Base-by-base conservation (phyloP, 1,284 basidiomycete species). In the Pterula multifida region DNA sequence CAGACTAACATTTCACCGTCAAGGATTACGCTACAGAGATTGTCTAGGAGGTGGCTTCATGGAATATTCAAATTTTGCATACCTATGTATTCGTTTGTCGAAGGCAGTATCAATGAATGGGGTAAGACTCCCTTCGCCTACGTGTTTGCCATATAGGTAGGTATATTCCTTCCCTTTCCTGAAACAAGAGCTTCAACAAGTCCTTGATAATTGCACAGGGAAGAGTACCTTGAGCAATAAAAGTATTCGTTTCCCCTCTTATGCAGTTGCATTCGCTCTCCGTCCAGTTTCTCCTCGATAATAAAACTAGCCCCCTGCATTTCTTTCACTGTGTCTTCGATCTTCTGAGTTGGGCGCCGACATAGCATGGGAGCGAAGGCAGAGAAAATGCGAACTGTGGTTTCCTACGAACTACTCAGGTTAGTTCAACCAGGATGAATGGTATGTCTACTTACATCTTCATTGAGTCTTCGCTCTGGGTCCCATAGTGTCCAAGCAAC, bases 1-100 rank as follows among this genome's bases (percentile, higher is more conserved):
- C 89, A 96, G 2, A 94, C 94, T 39, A 98, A 69, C 93, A 98
- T 96, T 64, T 98, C 94, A 0, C 94, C 93, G 57, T 97, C 93
- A 15, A 97, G 67, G 44, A 97, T 90, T 57, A 93, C 82, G 48
- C 93, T 95, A 53, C 3, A 39, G 1, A 47, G 51, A 22, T 53
- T 53, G 32, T 36, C 4, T 21, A 49, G 58, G 9, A 48, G 51
- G 17, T 51, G 25, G 47, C 21, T 26, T 24, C 26, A 45, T 13
- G 15, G 21, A 24, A 36, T 45, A n/a, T 25, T 12, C 17, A 53
- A 15, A 2, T 24, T 32, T 1, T 19, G 67, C 89, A 57, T 57
- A 93, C 91, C 91, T 85, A 9, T 85, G 76, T 2, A 96, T 75
- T 2, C 82, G 75, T 1, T 73, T 61, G 57, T 87, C 77, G 55